A percentile compares a stretch with the other conserved stretches of the same genome.
phyloP scores from a whole-genome alignment of 495 filamentous ascomycete genomes.

The Hyaloscypha variabilis region DNA sequence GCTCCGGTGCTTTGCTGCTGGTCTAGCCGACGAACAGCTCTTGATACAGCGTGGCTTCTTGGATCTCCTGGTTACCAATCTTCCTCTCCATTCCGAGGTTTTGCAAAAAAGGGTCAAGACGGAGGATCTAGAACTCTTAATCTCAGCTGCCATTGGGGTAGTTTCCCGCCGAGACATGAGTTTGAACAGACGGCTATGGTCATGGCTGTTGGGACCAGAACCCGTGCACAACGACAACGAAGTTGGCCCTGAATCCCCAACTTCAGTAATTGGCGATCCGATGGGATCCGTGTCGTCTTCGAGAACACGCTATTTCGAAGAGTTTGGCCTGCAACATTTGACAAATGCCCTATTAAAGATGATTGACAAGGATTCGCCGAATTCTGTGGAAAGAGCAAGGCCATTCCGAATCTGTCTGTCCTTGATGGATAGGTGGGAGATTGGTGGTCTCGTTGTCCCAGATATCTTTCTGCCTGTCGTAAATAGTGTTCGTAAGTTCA shows the following conservation, averaged over 20 bases:
- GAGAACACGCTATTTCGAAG: conserved; percentile 75
- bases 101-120: conserved; percentile 71
- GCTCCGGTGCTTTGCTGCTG: conserved; percentile 86
- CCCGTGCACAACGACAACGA: conserved; percentile 47
- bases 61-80: conserved; percentile 86
- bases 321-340: conserved; percentile 73
- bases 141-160: conserved; percentile 81
- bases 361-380: conserved; percentile 58
- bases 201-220: conserved; percentile 94
- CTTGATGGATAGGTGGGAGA: conserved; percentile 97
- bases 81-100: conserved; percentile 86
- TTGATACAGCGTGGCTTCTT: conserved; percentile 93
- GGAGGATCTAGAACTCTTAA: conserved; percentile 76
- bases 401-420: conserved; percentile 92
- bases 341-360: conserved; percentile 75
- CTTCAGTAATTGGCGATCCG: conserved; percentile 37
- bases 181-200: conserved; percentile 89
- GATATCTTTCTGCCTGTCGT: conserved; percentile 88
- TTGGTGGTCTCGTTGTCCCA: conserved; percentile 85
- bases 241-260: conserved; percentile 34
- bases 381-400: conserved; percentile 72
- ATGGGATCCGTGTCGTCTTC: conserved; percentile 51
- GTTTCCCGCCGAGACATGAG: conserved; percentile 93
- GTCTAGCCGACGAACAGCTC: conserved; percentile 85
- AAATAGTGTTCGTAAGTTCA: conserved; percentile 72